Base-by-base conservation (phyloP, 2,329 filamentous ascomycete species). In the Leptographium wingfieldii region DNA sequence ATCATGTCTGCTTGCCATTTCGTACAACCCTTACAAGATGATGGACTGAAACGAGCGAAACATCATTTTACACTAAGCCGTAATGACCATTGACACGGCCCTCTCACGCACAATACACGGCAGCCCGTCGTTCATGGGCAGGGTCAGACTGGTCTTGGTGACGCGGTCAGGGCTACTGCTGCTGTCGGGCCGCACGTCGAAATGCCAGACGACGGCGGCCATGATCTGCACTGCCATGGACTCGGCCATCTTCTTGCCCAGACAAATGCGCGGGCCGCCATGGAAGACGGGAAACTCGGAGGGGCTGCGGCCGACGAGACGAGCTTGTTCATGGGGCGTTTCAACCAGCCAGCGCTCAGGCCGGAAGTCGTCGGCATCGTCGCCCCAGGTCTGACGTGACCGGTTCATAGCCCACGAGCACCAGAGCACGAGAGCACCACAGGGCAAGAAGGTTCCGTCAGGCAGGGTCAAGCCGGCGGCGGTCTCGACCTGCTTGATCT, bases 221-320 rank as follows among this genome's bases (percentile, higher is more conserved):
- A 85, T 74, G 10, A 80, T 77, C 69, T 83, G 80, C 19, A 79
- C 76, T 5, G 77, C 81, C 51, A 86, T 75, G 6, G 77, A 64
- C 69, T 86, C 82, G 3, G 84, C 83, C 83, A 86, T 85, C 65
- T 77, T 80, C 73, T 81, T 83, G 3, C 83, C 83, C 43, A 86
- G 69, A 62, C 83, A 86, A 3, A 75, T 75, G 46, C 83, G 73
- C n/a, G 80, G 73, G 0, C 83, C 83, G 22, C 82, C 83, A 65
- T 86, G 84, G 68, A 86, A 86, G 3, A 86, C 83, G 1, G 80
- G 82, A 64, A 80, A 86, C 68, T 85, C 83, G 19, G 75, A 76
- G 2, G 79, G 73, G 58, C 74, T 74, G 61, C 76, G 79, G 35
- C 66, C 69, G 19, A 79, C 67, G 3, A 79, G 63, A 35, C 71